Conservation (phyloP, 2,329 filamentous ascomycete species). For the Colletotrichum tamarilloi region DNA sequence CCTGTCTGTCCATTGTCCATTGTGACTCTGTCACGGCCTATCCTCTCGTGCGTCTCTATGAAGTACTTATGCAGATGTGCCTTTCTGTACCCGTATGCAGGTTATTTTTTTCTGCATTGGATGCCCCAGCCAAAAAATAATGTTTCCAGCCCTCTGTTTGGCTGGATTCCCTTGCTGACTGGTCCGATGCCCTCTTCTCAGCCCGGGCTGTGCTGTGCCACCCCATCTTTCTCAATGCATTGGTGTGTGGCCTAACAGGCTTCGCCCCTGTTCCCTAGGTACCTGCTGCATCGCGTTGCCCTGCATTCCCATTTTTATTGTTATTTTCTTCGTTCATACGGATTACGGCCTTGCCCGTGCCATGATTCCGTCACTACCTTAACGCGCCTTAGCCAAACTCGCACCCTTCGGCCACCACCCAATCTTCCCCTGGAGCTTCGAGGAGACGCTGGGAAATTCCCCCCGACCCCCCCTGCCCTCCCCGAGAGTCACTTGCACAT, state of each 20-base stretch:
- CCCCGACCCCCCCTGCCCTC: not conserved
- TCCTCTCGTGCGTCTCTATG: not conserved
- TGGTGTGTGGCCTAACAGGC: slow-evolving; percentile 24
- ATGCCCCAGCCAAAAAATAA: not conserved
- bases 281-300: slow-evolving; percentile 8
- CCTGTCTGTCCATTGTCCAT: not conserved
- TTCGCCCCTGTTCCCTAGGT: slow-evolving; percentile 20
- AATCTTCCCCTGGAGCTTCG: not conserved
- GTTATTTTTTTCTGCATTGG: slow-evolving; percentile 6
- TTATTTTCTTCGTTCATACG: not conserved
- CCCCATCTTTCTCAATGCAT: slow-evolving; percentile 22
- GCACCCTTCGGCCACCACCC: not conserved
- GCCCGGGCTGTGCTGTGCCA: slow-evolving; percentile 26
- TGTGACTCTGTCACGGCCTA: not conserved
- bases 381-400: not conserved
- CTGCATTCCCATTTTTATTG: slow-evolving; percentile 18
- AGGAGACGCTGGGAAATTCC: not conserved
- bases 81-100: not conserved
- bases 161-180: slow-evolving; percentile 2
- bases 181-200: slow-evolving; percentile 6
- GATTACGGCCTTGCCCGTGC: not conserved
- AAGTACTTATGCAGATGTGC: too few species aligned
- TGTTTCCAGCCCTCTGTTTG: slow-evolving; percentile 2
- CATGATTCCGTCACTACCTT: slow-evolving; percentile 18
- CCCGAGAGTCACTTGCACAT: slow-evolving; percentile 2